Percentiles rank a stretch among this genome's conserved stretches.
phyloP scores from a whole-genome alignment of 352 stramenopile genomes.

The Pythium insidiosum region DNA sequence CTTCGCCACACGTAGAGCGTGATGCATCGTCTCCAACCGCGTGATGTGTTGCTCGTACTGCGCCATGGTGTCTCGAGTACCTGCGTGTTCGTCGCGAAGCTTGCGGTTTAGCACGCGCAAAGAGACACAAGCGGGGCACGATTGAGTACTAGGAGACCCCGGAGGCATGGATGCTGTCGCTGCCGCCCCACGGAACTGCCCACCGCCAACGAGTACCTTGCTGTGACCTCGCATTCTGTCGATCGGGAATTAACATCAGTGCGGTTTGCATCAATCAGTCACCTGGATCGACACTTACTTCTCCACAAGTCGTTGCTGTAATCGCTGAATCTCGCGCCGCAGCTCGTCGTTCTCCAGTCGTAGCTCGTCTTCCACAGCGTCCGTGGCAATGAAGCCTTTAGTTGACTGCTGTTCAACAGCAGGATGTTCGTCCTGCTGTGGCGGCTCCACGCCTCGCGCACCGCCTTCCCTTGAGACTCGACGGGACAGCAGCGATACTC shows the following conservation, averaged over 20 bases:
- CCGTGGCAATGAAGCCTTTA: constrained; percentile 8
- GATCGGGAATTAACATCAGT: too few relatives aligned
- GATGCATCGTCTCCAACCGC: too few relatives aligned
- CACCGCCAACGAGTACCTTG: constrained; percentile 12
- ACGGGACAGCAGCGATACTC: too few relatives aligned
- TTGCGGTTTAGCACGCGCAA: neutral
- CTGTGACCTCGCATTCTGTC: constrained; percentile 10
- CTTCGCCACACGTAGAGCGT: too few relatives aligned
- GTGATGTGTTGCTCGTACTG: neutral
- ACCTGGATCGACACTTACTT: too few relatives aligned
- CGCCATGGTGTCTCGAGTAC: neutral
- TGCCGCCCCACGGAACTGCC: constrained; percentile 10
- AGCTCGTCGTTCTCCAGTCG: constrained; percentile 10
- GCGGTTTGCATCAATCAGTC: too few relatives aligned
- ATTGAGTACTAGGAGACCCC: neutral
- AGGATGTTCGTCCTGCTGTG: neutral
- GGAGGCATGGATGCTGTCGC: neutral
- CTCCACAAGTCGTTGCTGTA: constrained; percentile 12
- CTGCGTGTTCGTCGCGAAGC: neutral
- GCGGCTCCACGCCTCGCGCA: neutral
- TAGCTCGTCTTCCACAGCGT: neutral
- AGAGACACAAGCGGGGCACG: neutral
- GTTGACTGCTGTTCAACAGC: too few relatives aligned
- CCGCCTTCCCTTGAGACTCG: too few relatives aligned
- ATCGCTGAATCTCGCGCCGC: constrained; percentile 3